Percentiles rank a stretch among this genome's conserved stretches.
phyloP scores from a whole-genome alignment of 306 rosid species.

The Dalbergia oliveri region DNA sequence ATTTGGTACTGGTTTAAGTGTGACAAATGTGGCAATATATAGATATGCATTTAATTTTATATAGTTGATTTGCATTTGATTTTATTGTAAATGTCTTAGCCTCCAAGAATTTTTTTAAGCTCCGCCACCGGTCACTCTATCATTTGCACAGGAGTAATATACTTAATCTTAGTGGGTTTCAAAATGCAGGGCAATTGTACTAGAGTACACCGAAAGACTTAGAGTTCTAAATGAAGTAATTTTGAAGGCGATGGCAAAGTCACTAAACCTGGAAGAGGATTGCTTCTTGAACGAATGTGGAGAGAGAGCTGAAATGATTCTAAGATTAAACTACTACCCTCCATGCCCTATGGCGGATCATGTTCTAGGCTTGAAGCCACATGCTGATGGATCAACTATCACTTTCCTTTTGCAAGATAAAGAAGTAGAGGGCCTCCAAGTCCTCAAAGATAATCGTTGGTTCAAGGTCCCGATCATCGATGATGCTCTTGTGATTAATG shows the following conservation, averaged over 20 bases:
- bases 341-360: conserved; percentile 72
- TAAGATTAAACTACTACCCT: conserved; percentile 80
- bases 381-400: conserved; percentile 74
- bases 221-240: conserved; percentile 53
- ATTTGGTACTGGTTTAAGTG: too few relatives aligned
- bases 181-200: conserved; percentile 56
- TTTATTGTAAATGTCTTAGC: too few relatives aligned
- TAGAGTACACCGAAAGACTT: conserved; percentile 60
- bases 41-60: too few relatives aligned
- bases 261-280: conserved; percentile 71
- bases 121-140: too few relatives aligned
- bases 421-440: conserved; percentile 82
- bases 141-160: too few relatives aligned
- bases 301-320: conserved; percentile 46
- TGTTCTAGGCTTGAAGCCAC: conserved; percentile 73
- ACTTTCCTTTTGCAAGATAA: conserved; percentile 76
- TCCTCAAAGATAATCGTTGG: conserved; percentile 75
- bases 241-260: conserved; percentile 77
- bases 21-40: too few relatives aligned
- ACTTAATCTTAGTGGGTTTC: not conserved
- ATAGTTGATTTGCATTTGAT: too few relatives aligned
- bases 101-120: too few relatives aligned
- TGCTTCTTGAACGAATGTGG: conserved; percentile 65
- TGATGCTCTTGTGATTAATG: conserved; percentile 69
- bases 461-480: conserved; percentile 70